Base-by-base conservation (phyloP, 2,329 filamentous ascomycete genomes). In the Fusarium euwallaceae region DNA sequence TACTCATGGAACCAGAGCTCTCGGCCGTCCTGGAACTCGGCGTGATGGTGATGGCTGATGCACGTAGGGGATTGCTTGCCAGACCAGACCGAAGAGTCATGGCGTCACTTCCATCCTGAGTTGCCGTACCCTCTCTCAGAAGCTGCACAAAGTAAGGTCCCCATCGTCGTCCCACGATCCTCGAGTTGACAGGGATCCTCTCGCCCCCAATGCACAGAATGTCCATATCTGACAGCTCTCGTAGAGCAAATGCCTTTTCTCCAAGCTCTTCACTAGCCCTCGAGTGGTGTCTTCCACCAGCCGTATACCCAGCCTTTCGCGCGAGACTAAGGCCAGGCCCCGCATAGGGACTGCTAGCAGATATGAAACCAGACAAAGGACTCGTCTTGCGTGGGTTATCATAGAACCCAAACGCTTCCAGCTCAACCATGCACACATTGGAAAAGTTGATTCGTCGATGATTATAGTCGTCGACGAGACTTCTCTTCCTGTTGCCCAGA, bases 401-500 rank as follows among this genome's bases (percentile, higher is more conserved):
- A 82, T 98, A 98, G 51, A 99, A 92, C 1, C 97, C 97, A 85
- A 98, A 99, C 0, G 97, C 95, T 81, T 99, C 97, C 12, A 99
- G 87, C 83, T 99, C 97, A 10, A 99, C 96, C 88, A 98, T 93
- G 82, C 97, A 98, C 32, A 98, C 92, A 80, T 99, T 97, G 11
- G 94, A 94, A 81, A 98, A 99, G 83, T 99, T 99, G 83, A 99
- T 97, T 29, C 97, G 93, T 12, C 97, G 93, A 80, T 98, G 97
- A 81, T 98, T 98, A 83, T 99, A 99, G 82, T 99, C 97, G 77
- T 99, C 96, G 1, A 98, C 96, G 36, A 99, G 88, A 76, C 94
- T 98, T 72, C 97, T 89, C 83, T 97, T 98, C 41, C 97, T 91
- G 82, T 98, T 97, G 56, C 97, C 97, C 41, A 99, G 88, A 73